Evolutionary conservation across 2,329 filamentous ascomycete species (phyloP).

Genomic region (Talaromyces sp.): DNA sequence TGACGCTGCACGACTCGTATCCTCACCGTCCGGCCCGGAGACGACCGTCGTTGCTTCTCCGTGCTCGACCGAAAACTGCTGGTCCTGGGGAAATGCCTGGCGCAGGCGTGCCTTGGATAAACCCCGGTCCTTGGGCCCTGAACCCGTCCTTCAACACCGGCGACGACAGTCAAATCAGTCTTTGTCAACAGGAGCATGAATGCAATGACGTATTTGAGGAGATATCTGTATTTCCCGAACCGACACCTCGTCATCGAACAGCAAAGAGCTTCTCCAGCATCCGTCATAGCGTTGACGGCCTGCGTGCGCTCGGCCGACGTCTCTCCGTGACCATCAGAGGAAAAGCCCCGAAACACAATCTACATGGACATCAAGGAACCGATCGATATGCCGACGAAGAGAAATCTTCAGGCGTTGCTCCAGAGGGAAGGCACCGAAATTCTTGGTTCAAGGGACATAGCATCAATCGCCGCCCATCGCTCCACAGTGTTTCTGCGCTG

Average conservation of each 20-base stretch:
- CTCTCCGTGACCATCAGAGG: slow-evolving; percentile 40
- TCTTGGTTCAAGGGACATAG: slow-evolving; percentile 29
- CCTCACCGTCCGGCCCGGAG: slow-evolving; percentile 29
- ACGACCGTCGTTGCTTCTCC: slow-evolving; percentile 39
- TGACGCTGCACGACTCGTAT: slow-evolving; percentile 23
- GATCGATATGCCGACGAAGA: slow-evolving; percentile 4
- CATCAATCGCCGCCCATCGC: slow-evolving; percentile 35
- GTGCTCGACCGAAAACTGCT: slow-evolving; percentile 37
- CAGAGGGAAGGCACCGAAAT: slow-evolving; percentile 24
- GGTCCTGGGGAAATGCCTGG: slow-evolving; percentile 19
- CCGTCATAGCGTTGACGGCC: slow-evolving; percentile 39
- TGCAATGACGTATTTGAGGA: slow-evolving; percentile 31
- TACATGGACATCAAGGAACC: slow-evolving; percentile 17
- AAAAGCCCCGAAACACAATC: slow-evolving; percentile 33
- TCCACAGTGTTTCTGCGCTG: slow-evolving; percentile 34
- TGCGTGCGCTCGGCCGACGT: slow-evolving; percentile 41
- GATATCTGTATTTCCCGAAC: slow-evolving; percentile 30
- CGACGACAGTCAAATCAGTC: slow-evolving; percentile 19
- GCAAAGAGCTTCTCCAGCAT: slow-evolving; percentile 43
- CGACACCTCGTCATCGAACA: slow-evolving; percentile 30
- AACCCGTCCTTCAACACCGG: slow-evolving; percentile 12
- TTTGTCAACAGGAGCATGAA: slow-evolving; percentile 24
- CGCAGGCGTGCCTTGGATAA: slow-evolving; percentile 15
- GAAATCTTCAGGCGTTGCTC: slow-evolving; percentile 11
- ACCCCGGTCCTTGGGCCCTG: slow-evolving; percentile 10